These are phyloP conservation scores for Globisporangium okanoganense DNA, from an alignment of 352 stramenopile species.

Conservation along the genomic window DNA sequence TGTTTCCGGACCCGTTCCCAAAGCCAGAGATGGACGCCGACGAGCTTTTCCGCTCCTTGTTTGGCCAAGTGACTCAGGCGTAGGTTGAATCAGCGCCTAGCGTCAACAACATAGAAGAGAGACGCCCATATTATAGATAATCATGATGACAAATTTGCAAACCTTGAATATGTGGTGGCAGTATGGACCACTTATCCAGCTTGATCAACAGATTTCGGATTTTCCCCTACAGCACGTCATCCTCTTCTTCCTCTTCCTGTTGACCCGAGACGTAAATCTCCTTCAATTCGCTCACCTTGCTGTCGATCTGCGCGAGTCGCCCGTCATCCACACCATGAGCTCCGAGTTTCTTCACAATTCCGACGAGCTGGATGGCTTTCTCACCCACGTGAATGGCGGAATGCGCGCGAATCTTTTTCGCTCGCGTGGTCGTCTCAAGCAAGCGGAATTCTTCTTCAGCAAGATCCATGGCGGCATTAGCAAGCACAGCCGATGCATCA, in stretches of 20 bases:
- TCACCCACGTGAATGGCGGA: constrained; percentile 69
- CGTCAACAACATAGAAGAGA: constrained; percentile 13
- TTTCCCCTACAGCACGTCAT: constrained; percentile 74
- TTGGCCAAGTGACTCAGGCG: constrained; percentile 53
- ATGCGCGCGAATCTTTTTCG: constrained; percentile 78
- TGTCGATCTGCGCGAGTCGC: constrained; percentile 45
- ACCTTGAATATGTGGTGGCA: background rate
- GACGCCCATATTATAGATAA: constrained; percentile 18
- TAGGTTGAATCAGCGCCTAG: constrained; percentile 16
- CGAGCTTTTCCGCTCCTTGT: constrained; percentile 84
- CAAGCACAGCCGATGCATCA: constrained; percentile 50
- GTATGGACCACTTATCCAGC: background rate
- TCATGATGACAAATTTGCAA: constrained; percentile 11
- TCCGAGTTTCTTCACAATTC: constrained; percentile 84
- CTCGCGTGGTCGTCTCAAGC: constrained; percentile 57
- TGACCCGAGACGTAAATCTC: constrained; percentile 55
- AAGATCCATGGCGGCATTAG: constrained; percentile 64
- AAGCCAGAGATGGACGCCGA: constrained; percentile 76
- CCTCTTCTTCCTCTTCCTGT: constrained; percentile 80
- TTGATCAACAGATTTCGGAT: background rate
- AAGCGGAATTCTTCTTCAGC: constrained; percentile 76
- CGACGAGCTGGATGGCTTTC: constrained; percentile 69
- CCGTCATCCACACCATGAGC: constrained; percentile 47
- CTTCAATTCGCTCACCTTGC: constrained; percentile 39
- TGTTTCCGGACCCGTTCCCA: constrained; percentile 83